Percentiles rank a stretch among this genome's conserved stretches.
phyloP scores from a whole-genome alignment of 495 filamentous ascomycete species.

The Mytilinidion resinicola region DNA sequence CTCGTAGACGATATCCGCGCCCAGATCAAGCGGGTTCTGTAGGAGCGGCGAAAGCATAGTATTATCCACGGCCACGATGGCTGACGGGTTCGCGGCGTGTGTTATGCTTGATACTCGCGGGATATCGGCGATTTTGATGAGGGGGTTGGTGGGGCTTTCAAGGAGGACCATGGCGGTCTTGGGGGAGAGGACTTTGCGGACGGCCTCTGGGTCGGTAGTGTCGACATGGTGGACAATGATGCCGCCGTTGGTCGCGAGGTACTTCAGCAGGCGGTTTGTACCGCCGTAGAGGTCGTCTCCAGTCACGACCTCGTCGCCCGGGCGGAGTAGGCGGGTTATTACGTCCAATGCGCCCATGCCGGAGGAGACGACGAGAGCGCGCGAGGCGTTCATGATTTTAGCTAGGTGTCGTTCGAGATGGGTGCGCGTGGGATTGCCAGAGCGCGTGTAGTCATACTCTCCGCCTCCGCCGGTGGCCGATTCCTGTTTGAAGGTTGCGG shows the following conservation, averaged over 20 bases:
- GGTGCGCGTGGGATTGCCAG: slow-evolving; percentile 91
- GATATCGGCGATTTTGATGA: slow-evolving; percentile 97
- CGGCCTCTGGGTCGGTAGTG: slow-evolving; percentile 67
- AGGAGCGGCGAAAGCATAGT: slow-evolving; percentile 97
- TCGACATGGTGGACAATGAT: slow-evolving; percentile 96
- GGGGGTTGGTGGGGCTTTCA: slow-evolving; percentile 92
- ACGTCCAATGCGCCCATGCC: slow-evolving; percentile 98
- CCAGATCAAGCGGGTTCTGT: slow-evolving; percentile 84
- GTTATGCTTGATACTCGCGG: slow-evolving; percentile 63
- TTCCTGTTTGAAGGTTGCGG: slow-evolving; percentile 93
- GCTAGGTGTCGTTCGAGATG: slow-evolving; percentile 95
- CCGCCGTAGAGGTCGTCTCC: slow-evolving; percentile 97
- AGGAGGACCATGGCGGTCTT: slow-evolving; percentile 96
- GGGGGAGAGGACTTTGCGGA: slow-evolving; percentile 57
- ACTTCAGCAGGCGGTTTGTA: slow-evolving; percentile 89
- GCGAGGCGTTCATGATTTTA: slow-evolving; percentile 94
- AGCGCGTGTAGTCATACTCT: slow-evolving; percentile 97
- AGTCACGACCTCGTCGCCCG: slow-evolving; percentile 94
- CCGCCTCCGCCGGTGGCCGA: slow-evolving; percentile 67
- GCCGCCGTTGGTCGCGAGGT: slow-evolving; percentile 72
- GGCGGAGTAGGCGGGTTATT: slow-evolving; percentile 85
- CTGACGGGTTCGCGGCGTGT: slow-evolving; percentile 71
- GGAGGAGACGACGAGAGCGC: slow-evolving; percentile 85
- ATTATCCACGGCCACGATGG: slow-evolving; percentile 91
- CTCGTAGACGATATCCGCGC: slow-evolving; percentile 95